Evolutionary conservation across 345 rosid species (phyloP), one percentile per base, ranked within the genome.

Genomic region (Dimocarpus longan): DNA sequence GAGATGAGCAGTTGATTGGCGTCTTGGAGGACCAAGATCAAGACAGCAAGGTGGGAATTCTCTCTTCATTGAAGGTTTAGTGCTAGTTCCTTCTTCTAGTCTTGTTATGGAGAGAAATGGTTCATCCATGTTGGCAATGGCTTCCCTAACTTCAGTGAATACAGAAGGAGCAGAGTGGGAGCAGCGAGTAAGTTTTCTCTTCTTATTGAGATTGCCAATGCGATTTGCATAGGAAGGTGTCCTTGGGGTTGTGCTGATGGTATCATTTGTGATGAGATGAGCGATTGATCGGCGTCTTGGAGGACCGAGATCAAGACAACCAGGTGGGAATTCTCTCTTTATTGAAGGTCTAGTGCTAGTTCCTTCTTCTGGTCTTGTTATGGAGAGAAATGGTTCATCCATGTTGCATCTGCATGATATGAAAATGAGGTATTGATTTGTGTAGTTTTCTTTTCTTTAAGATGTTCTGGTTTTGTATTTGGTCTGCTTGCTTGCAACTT

Each of bases 151-250:
- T 1, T 86, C 72, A 15, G 92, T 79, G 74, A 91, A 79, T n/a
- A 88, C 67, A 0, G 92, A 82, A 8, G 95, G 95, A 22, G 95
- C 89, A 1, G 93, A 91, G 71, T 90, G 78, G 0, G 92, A 90
- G 2, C 93, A 80, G 60, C 76, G 87, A 59, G 83, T 21, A 26
- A 78, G 80, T 37, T 71, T 84, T 37, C 79, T 81, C 83, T 76
- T 67, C 73, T 80, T 82, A 88, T 79, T 86, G 70, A 91, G 78
- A 74, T 79, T 83, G 80, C 88, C 84, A 54, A 88, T 68, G 80
- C 87, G 85, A 81, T 86, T 88, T 8, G 71, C 76, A 60, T 70
- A 75, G 62, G 94, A 82, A 32, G 89, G 56, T 24, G 88, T 60
- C 10, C 56, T 73, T 4, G 87, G 87, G 12, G 87, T 43, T n/a